Evolutionary conservation across 192 early-diverging fungal species (phyloP), one percentile per base, ranked within the genome.

Genomic region (Backusella tuberculispora): DNA sequence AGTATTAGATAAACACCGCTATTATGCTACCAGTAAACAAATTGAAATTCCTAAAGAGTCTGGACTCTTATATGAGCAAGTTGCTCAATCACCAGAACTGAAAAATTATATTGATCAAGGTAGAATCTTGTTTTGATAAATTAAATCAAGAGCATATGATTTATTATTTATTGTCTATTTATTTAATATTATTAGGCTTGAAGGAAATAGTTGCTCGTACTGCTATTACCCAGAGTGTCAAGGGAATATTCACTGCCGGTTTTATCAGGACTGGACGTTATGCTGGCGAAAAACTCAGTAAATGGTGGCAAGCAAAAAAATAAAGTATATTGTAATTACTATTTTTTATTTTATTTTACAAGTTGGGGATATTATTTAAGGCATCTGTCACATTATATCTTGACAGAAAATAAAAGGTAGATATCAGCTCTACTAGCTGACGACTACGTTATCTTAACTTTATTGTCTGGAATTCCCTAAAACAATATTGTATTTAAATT

Each of bases 161-260:
- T 34, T 34, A 1, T 34, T 34, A 34, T 34, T 66, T 24, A 40
- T 63, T 24, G n/a, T n/a, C 0, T 34, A 2, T 34, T 43, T 38
- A 13, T 71, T 7, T 5, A 19, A 34, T 46, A 53, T 48, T 43
- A 48, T n/a, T 48, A 78, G 77, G 70, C 14, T 41, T 81, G 0
- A 74, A 42, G 10, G 63, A 78, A 1, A 77, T 71, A 14, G 84
- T 86, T 71, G 79, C 71, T n/a, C 74, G 88, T 6, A 93, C 97
- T 0, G 95, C 96, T 4, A 74, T 99, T 19, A 90, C 92, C 1
- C 98, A 99, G 83, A 93, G 95, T 34, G 66, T 91, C 69, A 99
- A 99, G 83, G 98, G 98, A 1, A 81, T 98, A 37, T 76, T 97
- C n/a, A 95, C 96, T 1, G 96, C 97, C 19, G 98, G 98, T 0